phyloP scores from a whole-genome alignment of 192 early-diverging fungal species.

The Coemansia sp. region DNA sequence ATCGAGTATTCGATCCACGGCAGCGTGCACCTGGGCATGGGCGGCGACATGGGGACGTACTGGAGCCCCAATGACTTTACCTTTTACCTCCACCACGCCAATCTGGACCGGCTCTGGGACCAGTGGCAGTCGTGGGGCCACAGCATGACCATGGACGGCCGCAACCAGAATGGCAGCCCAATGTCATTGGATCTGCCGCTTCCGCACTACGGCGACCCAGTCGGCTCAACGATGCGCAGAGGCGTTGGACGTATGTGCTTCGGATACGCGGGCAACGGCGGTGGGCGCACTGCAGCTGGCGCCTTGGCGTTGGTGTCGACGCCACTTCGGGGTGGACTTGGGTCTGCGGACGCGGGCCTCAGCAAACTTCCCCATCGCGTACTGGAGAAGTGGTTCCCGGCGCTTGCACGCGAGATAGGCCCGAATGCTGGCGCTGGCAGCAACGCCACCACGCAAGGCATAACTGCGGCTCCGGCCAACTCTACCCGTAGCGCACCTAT shows the following conservation, averaged over 20 bases:
- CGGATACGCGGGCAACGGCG: conserved; percentile 29
- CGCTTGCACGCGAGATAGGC: conserved; percentile 8
- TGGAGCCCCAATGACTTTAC: conserved; percentile 59
- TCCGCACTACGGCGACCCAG: conserved; percentile 40
- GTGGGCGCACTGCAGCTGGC: background rate
- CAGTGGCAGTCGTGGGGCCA: conserved; percentile 57
- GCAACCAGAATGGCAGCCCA: conserved; percentile 22
- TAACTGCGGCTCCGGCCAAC: conserved; percentile 1
- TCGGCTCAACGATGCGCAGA: conserved; percentile 41
- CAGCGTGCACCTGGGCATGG: conserved; percentile 53
- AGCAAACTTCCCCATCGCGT: conserved; percentile 27
- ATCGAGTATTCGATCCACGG: conserved; percentile 54
- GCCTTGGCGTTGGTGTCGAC: conserved; percentile 29
- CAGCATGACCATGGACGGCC: conserved; percentile 39
- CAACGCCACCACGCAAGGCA: background rate
- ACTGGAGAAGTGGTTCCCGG: conserved; percentile 49
- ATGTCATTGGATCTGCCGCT: conserved; percentile 29
- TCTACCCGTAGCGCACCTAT: conserved; percentile 9
- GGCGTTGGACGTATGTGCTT: conserved; percentile 50
- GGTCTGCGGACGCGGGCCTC: conserved; percentile 20
- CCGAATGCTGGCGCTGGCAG: background rate
- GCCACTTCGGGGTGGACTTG: conserved; percentile 6
- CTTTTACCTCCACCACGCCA: conserved; percentile 66
- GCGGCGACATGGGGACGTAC: conserved; percentile 55
- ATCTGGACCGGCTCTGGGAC: conserved; percentile 59